These are phyloP conservation scores for Aspergillus sp. DNA, from an alignment of 2,329 filamentous ascomycete species.

Conservation along the genomic window DNA sequence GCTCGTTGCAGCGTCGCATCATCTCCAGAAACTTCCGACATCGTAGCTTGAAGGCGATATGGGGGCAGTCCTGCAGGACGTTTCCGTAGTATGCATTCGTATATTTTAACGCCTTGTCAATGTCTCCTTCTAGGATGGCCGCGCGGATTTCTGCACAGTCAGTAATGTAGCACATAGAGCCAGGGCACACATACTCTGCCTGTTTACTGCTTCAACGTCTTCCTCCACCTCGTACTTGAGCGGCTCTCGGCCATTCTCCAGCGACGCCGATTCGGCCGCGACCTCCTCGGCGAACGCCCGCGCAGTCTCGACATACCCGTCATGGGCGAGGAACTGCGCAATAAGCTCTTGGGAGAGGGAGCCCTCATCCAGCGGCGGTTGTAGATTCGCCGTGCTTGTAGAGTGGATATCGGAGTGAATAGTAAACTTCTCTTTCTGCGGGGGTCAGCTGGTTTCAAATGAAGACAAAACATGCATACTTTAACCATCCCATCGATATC, in stretches of 20 bases:
- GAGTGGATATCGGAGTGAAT: conserved; percentile 54
- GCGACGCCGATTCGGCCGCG: conserved; percentile 58
- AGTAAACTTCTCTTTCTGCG: conserved; percentile 50
- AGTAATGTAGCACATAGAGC: neutral
- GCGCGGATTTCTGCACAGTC: conserved; percentile 61
- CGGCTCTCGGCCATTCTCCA: conserved; percentile 51
- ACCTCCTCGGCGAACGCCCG: conserved; percentile 80
- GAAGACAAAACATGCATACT: too few species aligned
- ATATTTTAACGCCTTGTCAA: conserved; percentile 78
- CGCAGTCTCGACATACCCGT: conserved; percentile 90
- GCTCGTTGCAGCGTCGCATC: conserved; percentile 65
- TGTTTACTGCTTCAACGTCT: conserved; percentile 74
- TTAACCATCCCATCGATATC: conserved; percentile 82
- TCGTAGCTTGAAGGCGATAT: conserved; percentile 77
- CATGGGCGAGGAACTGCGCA: conserved; percentile 83
- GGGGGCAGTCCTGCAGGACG: conserved; percentile 69
- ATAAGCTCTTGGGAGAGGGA: conserved; percentile 74
- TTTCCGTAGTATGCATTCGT: conserved; percentile 69
- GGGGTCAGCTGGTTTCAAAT: too few species aligned
- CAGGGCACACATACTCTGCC: conserved; percentile 60
- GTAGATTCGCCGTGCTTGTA: conserved; percentile 50
- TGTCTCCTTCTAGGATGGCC: conserved; percentile 82
- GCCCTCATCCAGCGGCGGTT: conserved; percentile 59
- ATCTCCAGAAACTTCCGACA: conserved; percentile 95
- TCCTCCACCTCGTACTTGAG: conserved; percentile 61